Evolutionary conservation across 257 asterid species (phyloP), one percentile per base, ranked within the genome.

Genomic region (Plantago major): DNA sequence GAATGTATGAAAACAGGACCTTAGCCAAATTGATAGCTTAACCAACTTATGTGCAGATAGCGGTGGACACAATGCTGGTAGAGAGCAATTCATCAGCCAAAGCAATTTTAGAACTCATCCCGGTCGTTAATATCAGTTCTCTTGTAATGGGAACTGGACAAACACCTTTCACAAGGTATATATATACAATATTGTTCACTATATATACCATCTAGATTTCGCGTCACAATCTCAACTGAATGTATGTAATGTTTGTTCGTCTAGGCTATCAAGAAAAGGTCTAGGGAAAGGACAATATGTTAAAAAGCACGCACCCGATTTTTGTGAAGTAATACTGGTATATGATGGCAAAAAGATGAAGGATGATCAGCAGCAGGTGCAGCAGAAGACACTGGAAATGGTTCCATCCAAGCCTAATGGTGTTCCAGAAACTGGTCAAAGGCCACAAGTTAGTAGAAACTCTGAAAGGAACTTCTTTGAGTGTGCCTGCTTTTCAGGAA

Each of bases 1-100:
- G 1, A 6, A 44, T 22, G 11, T 42, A 58, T 16, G 11, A 55
- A 14, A 3, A 55, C 9, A 48, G 3, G 12, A 10, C 19, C 18
- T 11, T 10, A 3, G 1, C 3, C 15, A 40, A 40, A 37, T 50
- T 3, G 17, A 11, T 7, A 63, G 55, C 49, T 47, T 37, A 50
- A 22, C 2, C 26, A 19, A 54, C 48, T n/a, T n/a, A 7, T 13
- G 22, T 60, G 66, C 70, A 89, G 95, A 81, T 89, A 30, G 69
- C 57, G 13, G 97, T 79, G 65, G 97, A 86, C 59, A 86, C 95
- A 17, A 84, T 84, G 86, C 81, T 89, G 55, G 77, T 86, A 66
- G 97, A 89, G 81, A 89, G 95, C 83, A 84, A 65, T 62, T 78
- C 86, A 67, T 62, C 86, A 43, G 71, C 79, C 33, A 86, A 89